Conservation (phyloP, 768 basidiomycete species). For the Chalciporus pseudorubinellus region DNA sequence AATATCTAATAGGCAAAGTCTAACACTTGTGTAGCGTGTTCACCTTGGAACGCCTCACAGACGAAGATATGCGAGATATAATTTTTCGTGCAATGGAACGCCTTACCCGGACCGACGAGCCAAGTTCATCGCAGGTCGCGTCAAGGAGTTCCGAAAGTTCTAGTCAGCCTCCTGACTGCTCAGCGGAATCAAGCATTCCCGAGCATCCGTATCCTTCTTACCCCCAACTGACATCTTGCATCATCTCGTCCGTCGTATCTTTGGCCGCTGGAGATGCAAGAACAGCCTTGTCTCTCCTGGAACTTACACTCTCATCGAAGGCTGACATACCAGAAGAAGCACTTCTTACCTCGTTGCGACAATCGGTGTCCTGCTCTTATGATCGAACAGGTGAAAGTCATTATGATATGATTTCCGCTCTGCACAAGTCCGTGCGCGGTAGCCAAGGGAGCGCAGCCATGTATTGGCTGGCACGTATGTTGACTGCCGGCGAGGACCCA, state of each 20-base stretch:
- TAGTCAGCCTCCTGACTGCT: conserved; percentile 12
- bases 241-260: conserved; percentile 50
- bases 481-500: conserved; percentile 78
- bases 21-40: conserved; percentile 57
- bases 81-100: conserved; percentile 52
- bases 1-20: background rate
- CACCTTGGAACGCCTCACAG: conserved; percentile 63
- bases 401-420: conserved; percentile 81
- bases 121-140: background rate
- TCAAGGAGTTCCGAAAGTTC: conserved; percentile 18
- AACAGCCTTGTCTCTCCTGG: conserved; percentile 73
- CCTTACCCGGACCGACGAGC: conserved; percentile 22
- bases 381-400: conserved; percentile 73
- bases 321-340: conserved; percentile 40
- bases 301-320: conserved; percentile 56
- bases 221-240: conserved; percentile 44
- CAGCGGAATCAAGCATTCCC: conserved; percentile 15
- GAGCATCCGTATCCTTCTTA: conserved; percentile 20
- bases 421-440: conserved; percentile 83
- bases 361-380: conserved; percentile 64
- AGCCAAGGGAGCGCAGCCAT: conserved; percentile 74
- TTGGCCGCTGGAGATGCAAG: conserved; percentile 70
- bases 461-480: conserved; percentile 88
- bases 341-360: conserved; percentile 56
- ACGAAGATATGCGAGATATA: conserved; percentile 57